phyloP scores from a whole-genome alignment of 306 rosid genomes.

The Cucurbita ficifolia region DNA sequence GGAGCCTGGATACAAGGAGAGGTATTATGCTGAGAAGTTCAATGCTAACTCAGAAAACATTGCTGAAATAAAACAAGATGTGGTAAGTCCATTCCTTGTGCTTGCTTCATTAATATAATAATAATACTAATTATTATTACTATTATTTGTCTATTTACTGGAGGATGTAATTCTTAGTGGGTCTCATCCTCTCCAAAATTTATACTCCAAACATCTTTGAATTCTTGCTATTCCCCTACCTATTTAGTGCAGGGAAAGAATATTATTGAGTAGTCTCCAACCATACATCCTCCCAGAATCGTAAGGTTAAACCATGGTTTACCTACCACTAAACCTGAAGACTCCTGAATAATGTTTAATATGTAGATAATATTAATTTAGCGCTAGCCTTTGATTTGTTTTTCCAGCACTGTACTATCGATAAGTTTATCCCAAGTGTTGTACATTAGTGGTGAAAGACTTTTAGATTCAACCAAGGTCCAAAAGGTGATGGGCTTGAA shows the following conservation, averaged over 20 bases:
- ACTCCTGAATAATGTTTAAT: not conserved
- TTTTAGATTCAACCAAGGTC: not conserved
- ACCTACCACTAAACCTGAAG: not conserved
- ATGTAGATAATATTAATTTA: not conserved
- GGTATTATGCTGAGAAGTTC: conserved; percentile 89
- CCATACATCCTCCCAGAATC: not conserved
- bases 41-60: conserved; percentile 45
- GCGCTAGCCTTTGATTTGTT: not conserved
- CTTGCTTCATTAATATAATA: not conserved
- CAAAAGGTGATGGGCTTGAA: not conserved
- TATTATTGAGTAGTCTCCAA: not conserved
- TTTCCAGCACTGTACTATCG: not conserved
- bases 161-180: not conserved
- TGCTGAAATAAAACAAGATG: conserved; percentile 41
- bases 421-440: not conserved
- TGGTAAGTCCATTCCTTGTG: conserved; percentile 18
- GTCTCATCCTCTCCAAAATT: not conserved
- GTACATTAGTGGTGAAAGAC: not conserved
- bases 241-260: not conserved
- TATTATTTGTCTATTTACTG: not conserved
- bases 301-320: not conserved
- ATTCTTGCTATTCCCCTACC: not conserved
- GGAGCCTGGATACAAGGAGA: conserved; percentile 89
- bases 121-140: not conserved
- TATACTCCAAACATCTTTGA: not conserved